Conservation (phyloP, 208 protist genomes). For the Leishmania arabica region DNA sequence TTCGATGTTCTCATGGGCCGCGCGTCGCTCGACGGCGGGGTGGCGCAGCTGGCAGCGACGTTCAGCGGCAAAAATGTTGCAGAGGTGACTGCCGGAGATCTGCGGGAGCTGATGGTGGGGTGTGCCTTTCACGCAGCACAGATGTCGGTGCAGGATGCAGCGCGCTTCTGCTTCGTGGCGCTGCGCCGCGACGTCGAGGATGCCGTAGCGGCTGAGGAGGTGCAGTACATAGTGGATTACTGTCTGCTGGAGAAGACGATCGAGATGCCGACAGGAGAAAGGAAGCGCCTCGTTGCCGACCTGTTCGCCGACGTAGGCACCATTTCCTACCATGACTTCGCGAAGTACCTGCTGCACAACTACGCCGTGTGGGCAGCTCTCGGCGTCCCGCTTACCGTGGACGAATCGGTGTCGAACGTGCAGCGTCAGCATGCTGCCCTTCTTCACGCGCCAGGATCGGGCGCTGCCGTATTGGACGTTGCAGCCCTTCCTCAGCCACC, state of each 20-base stretch:
- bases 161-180: constrained; percentile 85
- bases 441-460: constrained; percentile 6
- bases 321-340: constrained; percentile 74
- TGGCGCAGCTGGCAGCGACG: constrained; percentile 50
- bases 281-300: constrained; percentile 66
- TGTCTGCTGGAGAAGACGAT: constrained; percentile 72
- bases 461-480: constrained; percentile 11
- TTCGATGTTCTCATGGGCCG: constrained; percentile 83
- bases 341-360: constrained; percentile 70
- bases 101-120: constrained; percentile 75
- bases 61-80: constrained; percentile 36
- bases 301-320: constrained; percentile 50
- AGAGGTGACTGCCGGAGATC: constrained; percentile 43
- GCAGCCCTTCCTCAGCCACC: constrained; percentile 1
- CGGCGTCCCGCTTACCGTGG: constrained; percentile 64
- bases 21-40: constrained; percentile 36
- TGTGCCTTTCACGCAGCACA: constrained; percentile 65
- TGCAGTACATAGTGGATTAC: constrained; percentile 78
- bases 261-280: constrained; percentile 71
- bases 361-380: constrained; percentile 79
- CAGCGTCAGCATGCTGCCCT: constrained; percentile 46
- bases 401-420: constrained; percentile 28
- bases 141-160: constrained; percentile 60
- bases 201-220: constrained; percentile 67
- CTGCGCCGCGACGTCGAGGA: constrained; percentile 80